Evolutionary conservation across 75 land plant species (phyloP), one percentile per base, ranked within the genome.

Genomic region (Cryptomeria japonica): DNA sequence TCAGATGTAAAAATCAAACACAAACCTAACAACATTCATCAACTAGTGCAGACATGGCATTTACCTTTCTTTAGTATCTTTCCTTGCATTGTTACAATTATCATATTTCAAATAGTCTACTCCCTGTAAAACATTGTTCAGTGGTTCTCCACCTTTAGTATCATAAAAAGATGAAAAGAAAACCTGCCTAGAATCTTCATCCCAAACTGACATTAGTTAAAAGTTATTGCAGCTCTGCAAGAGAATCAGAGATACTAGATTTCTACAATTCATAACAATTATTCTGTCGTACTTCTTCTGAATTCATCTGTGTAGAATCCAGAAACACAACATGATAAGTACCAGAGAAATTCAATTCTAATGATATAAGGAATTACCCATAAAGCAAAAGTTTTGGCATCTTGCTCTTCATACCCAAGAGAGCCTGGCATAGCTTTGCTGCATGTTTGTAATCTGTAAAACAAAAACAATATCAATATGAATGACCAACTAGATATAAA

Each of bases 61-160:
- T 2, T 39, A 93, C 94, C 94, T 88, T 37, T 38, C 3, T 80
- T 82, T 89, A 25, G 96, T 95, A 83, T 88, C 91, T 11, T 68
- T 13, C 68, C 79, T 88, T 39, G 89, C 89, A 87, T 92, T 93
- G 49, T 91, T 53, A 86, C 97, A 97, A 80, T 97, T 96, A 87
- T 97, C 99, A 91, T 97, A 97, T 87, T 97, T 97, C 87, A 97
- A 89, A 90, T 97, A 97, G 87, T 97, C 97, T 56, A 97, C 83
- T 4, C 95, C 99, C 99, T 97, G 88, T 11, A 49, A 49, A n/a
- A n/a, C 84, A 46, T 42, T 77, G 25, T 39, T 25, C 49, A 80
- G 3, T 42, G 7, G 2, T 39, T 42, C 22, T n/a, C 42, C 34
- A 9, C 3, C 2, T 22, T 51, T 22, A 25, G 28, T 25, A 64